Percentiles rank a stretch among this genome's conserved stretches.
Conservation (phyloP, 164 flowering plant genomes). For the Liriodendron chinense region DNA sequence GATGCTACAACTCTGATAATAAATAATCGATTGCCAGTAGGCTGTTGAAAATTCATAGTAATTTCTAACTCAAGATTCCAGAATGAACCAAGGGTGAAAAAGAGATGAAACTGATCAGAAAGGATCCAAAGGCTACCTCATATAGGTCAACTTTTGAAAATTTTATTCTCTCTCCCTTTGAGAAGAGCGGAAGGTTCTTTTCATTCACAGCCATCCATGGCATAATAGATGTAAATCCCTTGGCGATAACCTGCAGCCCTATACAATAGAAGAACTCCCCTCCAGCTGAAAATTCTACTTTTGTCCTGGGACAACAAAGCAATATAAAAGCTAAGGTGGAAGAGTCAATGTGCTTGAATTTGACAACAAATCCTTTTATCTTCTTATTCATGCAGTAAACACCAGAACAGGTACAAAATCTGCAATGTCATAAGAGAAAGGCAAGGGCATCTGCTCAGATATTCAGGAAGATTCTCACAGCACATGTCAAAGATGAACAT, state of each 20-base stretch:
- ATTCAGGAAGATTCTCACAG: too few species aligned
- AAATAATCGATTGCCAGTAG: background rate
- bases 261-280: constrained; percentile 70
- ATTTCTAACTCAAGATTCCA: too few species aligned
- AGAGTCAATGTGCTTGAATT: too few species aligned
- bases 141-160: constrained; percentile 64
- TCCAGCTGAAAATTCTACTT: constrained; percentile 66
- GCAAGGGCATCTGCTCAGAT: too few species aligned
- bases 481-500: too few species aligned
- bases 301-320: constrained; percentile 47
- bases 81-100: too few species aligned
- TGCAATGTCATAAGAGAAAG: too few species aligned
- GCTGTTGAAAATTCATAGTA: background rate
- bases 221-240: constrained; percentile 89
- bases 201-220: constrained; percentile 92
- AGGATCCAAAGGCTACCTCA: constrained; percentile 50
- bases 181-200: constrained; percentile 70
- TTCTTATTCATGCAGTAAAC: too few species aligned
- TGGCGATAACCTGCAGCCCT: constrained; percentile 51
- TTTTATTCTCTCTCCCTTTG: constrained; percentile 66
- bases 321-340: background rate
- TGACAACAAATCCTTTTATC: too few species aligned
- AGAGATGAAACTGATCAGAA: background rate
- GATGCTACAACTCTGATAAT: background rate
- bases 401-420: too few species aligned